Base-by-base conservation (phyloP, 768 basidiomycete genomes). In the Leccinum olivaceopallidum region DNA sequence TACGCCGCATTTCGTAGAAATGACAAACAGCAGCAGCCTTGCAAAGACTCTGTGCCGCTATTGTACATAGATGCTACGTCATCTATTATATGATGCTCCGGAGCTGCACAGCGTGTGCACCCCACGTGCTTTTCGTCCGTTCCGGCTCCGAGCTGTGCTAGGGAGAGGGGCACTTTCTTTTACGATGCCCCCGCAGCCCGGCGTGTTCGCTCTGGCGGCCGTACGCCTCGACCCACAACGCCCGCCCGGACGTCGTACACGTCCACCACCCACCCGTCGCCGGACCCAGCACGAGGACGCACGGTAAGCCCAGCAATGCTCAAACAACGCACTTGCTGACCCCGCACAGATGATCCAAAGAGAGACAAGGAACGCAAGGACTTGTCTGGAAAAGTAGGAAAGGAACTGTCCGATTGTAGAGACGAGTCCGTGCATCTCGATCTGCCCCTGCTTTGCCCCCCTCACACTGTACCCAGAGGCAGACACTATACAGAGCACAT, bases 341-440 rank as follows among this genome's bases (percentile, higher is more conserved):
- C 54, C 22, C 20, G 8, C 9, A n/a, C 56, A 62, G 81, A 82
- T 63, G 82, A 83, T 51, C 70, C 74, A n/a, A 79, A 85, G 77
- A 84, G 82, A 67, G 88, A 89, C 58, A 86, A 83, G 79, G 83
- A 84, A 73, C 78, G 86, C 62, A 87, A 84, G 67, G 89, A 92
- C 57, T 70, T 87, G 32, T 80, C 84, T n/a, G 84, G 85, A 56
- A 89, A 85, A 76, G 71, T 88, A 30, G 85, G 84, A 24, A 90
- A 87, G 71, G 90, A 92, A 65, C 81, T 89, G 77, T 80, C 72
- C 69, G 90, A 92, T 73, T 80, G 89, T 60, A 77, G 88, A 65
- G 89, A 91, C 71, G 89, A 91, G 90, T 90, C 67, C 69, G 83
- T 79, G 5, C 32, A 5, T n/a, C 55, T 18, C 36, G 26, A 13